These are phyloP conservation scores for Puccinia brachypodii DNA, from an alignment of 1,284 basidiomycete species.

Conservation along the genomic window DNA sequence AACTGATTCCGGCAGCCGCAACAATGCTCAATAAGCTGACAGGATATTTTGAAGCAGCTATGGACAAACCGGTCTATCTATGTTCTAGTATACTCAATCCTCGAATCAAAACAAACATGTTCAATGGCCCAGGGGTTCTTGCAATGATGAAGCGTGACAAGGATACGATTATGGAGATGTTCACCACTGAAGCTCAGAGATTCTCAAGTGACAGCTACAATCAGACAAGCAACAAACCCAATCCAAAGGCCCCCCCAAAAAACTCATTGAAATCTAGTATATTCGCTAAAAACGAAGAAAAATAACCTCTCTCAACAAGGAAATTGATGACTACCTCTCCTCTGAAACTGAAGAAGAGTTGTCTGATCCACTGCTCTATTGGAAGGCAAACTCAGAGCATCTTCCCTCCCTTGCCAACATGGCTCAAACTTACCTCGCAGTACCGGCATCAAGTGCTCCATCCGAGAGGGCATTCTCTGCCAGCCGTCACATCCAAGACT, in stretches of 20 bases:
- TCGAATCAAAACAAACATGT: not conserved
- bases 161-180: too few species aligned
- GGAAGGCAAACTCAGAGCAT: conserved; percentile 1
- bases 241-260: not conserved
- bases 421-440: not conserved
- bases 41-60: not conserved
- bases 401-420: conserved; percentile 2
- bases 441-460: not conserved
- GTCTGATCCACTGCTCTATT: not conserved
- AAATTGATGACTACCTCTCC: not conserved
- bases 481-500: not conserved
- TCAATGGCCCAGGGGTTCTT: too few species aligned
- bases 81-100: not conserved
- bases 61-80: not conserved
- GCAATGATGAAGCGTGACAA: too few species aligned
- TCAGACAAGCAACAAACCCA: too few species aligned
- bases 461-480: not conserved
- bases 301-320: not conserved
- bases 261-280: not conserved
- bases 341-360: not conserved
- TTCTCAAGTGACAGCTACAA: too few species aligned
- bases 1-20: not conserved
- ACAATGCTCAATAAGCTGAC: not conserved
- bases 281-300: not conserved
- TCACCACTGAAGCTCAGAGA: too few species aligned